Conservation (phyloP, 1,139 yeast genomes). For the Geotrichum bryndzae region DNA sequence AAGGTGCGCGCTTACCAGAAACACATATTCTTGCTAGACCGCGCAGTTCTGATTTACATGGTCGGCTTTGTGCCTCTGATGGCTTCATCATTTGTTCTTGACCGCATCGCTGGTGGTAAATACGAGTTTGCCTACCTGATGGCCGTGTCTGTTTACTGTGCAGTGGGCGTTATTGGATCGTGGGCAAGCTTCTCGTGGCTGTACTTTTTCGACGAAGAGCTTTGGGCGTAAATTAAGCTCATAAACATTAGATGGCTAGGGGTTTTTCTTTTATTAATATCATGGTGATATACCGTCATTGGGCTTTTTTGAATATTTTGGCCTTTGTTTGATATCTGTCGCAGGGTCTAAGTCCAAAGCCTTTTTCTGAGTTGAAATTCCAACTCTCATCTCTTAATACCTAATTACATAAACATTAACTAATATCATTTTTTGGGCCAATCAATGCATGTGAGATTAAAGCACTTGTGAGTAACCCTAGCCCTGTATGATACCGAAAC, state of each 20-base stretch:
- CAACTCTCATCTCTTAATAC: background rate
- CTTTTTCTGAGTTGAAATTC: background rate
- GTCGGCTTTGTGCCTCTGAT: slow-evolving; percentile 65
- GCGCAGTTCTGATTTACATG: slow-evolving; percentile 62
- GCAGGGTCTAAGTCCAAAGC: background rate
- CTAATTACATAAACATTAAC: background rate
- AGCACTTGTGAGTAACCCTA: background rate
- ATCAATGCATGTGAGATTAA: background rate
- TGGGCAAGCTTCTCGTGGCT: slow-evolving; percentile 90
- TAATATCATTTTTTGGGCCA: background rate
- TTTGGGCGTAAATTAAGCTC: slow-evolving; percentile 22
- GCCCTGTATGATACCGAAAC: background rate
- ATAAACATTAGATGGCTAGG: background rate
- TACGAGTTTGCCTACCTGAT: slow-evolving; percentile 70
- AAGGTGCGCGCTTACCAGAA: slow-evolving; percentile 48
- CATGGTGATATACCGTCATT: background rate
- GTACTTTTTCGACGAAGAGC: slow-evolving; percentile 52
- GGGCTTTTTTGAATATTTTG: background rate
- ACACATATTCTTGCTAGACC: slow-evolving; percentile 59
- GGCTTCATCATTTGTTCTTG: slow-evolving; percentile 47
- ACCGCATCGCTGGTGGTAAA: slow-evolving; percentile 41
- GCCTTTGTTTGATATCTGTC: background rate
- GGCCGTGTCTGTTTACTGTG: slow-evolving; percentile 80
- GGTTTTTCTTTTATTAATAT: background rate
- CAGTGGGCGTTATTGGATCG: slow-evolving; percentile 74